Conservation (phyloP, 2,329 filamentous ascomycete genomes). For the Triangularia verruculosa region DNA sequence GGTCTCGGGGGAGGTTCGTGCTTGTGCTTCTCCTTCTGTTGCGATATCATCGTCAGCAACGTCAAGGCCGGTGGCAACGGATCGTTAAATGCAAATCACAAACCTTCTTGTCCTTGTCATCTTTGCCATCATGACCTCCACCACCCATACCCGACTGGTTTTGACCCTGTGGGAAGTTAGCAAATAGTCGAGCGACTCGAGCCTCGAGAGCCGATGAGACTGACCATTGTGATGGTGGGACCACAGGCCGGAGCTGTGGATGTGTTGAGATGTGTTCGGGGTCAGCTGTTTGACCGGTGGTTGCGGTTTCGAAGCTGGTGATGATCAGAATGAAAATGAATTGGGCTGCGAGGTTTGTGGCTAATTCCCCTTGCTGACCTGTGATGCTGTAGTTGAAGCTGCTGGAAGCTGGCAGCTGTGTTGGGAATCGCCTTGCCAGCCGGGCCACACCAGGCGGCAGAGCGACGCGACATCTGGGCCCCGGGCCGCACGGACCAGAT, state of each 20-base stretch:
- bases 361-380: slow-evolving; percentile 11
- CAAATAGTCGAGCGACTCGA: background rate
- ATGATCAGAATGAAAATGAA: background rate
- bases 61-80: background rate
- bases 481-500: slow-evolving; percentile 13
- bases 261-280: background rate
- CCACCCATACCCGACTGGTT: slow-evolving; percentile 85
- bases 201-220: slow-evolving; percentile 1
- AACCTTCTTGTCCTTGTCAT: slow-evolving; percentile 95
- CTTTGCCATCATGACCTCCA: slow-evolving; percentile 69
- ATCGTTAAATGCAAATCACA: slow-evolving; percentile 19
- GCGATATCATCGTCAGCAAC: slow-evolving; percentile 18
- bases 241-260: background rate
- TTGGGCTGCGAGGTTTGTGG: background rate
- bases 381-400: slow-evolving; percentile 11
- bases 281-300: background rate
- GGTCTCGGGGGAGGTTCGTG: slow-evolving; percentile 97
- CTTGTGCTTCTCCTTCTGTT: slow-evolving; percentile 98
- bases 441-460: slow-evolving; percentile 21
- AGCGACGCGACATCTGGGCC: slow-evolving; percentile 22
- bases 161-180: slow-evolving; percentile 59
- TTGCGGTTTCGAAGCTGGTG: background rate
- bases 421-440: slow-evolving; percentile 13
- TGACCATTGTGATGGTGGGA: slow-evolving; percentile 30
- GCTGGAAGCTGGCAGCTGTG: slow-evolving; percentile 13